Base-by-base conservation (phyloP, 106 monocot genomes). In the Apostasia shenzhenica region DNA sequence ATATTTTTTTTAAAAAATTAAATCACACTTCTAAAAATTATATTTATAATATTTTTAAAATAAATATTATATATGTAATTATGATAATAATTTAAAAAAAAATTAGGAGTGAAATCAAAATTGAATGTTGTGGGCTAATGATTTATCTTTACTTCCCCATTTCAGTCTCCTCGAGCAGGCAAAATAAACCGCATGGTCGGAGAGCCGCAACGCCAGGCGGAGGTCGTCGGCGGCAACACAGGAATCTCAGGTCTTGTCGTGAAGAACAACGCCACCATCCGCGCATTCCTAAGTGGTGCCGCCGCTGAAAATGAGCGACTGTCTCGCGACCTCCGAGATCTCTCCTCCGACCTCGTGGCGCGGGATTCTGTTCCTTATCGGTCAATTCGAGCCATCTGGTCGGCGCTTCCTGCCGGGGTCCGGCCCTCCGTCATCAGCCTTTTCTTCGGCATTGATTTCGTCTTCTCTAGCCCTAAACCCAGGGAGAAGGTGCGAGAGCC, bases 321-420 rank as follows among this genome's bases (percentile, higher is more conserved):
- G 63, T 8, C 86, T 8, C 60, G 54, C 26, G 87, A 90, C 49
- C 78, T 87, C 67, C 75, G 70, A 13, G 66, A 61, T 1, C 74
- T 90, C 67, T 84, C 86, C 1, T 72, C 78, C 41, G 42, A 53
- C 12, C 86, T 93, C 48, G 58, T 77, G 1, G 59, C 63, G 2
- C 69, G 55, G 57, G 41, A 51, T 70, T 50, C 78, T 56, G 57
- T 89, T 41, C 68, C 86, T 37, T 93, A 87, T 49, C 70, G 60
- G 54, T 71, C 84, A 1, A 63, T 93, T 10, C 73, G 89, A n/a
- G 10, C 51, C 61, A 76, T 94, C 46, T 90, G 94, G 94, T 80
- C 73, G 9, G 67, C 71, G n/a, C 64, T 79, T n/a, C 80, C 87
- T 1, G 41, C 75, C 43, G 75, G 14, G 11, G 57, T 13, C n/a